These are phyloP conservation scores for Hemerocallis citrina DNA, from an alignment of 106 monocot species.

Conservation along the genomic window DNA sequence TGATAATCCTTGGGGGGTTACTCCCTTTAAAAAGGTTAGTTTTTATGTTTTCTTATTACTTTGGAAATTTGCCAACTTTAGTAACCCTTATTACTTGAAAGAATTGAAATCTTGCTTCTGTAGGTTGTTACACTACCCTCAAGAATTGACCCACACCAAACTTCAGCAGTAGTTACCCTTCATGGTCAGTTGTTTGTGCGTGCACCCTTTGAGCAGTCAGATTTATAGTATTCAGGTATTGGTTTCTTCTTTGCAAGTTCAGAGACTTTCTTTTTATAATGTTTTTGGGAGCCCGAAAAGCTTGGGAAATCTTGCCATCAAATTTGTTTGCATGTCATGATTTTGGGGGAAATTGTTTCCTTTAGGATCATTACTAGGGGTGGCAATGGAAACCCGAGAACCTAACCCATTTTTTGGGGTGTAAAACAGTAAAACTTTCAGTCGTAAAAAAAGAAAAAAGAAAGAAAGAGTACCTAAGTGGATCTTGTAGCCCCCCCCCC, in stretches of 20 bases:
- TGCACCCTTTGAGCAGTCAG: slow-evolving; percentile 48
- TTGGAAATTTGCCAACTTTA: not conserved
- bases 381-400: no score
- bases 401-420: not conserved
- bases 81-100: not conserved
- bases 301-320: not conserved
- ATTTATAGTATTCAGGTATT: slow-evolving; percentile 9
- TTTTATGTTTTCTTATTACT: not conserved
- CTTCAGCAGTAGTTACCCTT: slow-evolving; percentile 71
- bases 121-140: slow-evolving; percentile 73
- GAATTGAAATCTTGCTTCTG: not conserved
- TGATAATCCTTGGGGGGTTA: slow-evolving; percentile 87
- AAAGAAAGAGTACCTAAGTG: no score
- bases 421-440: not conserved
- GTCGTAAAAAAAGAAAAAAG: not conserved
- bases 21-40: slow-evolving; percentile 67
- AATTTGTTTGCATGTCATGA: not conserved
- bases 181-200: slow-evolving; percentile 79
- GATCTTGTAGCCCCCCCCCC: no score
- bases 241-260: not conserved
- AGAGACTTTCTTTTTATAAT: not conserved
- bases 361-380: not conserved
- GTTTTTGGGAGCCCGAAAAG: not conserved
- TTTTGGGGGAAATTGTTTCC: not conserved
- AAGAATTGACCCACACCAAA: slow-evolving; percentile 64